phyloP scores from a whole-genome alignment of 176 grass and related monocot species.

The Echinochloa phyllopogon region DNA sequence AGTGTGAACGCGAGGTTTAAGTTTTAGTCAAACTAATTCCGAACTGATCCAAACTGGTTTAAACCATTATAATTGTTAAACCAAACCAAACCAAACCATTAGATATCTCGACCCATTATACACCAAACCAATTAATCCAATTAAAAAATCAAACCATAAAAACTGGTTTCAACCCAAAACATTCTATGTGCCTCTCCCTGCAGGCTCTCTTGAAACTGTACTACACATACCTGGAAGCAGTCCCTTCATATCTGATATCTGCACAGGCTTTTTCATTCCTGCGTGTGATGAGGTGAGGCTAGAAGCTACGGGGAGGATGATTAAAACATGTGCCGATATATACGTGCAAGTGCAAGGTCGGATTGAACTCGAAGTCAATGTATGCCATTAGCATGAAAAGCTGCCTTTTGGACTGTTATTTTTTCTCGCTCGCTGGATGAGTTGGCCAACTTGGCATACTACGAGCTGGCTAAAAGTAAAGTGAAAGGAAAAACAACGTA shows the following conservation, averaged over 20 bases:
- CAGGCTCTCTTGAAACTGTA: not conserved
- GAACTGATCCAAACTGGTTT: no score
- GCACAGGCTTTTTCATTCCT: not conserved
- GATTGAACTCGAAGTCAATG: conserved; percentile 22
- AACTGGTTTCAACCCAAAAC: no score
- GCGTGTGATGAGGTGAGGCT: not conserved
- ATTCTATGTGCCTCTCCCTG: no score
- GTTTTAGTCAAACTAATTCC: no score
- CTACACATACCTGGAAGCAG: not conserved
- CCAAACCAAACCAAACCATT: no score
- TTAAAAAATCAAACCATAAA: no score
- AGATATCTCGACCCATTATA: no score
- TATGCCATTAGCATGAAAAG: conserved; percentile 26
- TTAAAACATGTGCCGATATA: not conserved
- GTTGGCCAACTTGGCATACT: conserved; percentile 1
- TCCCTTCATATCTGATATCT: not conserved
- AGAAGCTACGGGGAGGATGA: not conserved
- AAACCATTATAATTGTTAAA: no score
- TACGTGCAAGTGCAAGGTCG: not conserved
- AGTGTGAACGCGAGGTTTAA: no score
- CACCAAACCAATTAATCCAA: no score
- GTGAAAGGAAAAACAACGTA: conserved; percentile 1
- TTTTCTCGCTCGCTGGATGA: not conserved
- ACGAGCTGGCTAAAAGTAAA: conserved; percentile 25
- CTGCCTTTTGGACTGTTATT: conserved; percentile 11